Conservation (phyloP, 192 early-diverging fungal genomes). For the Lobosporangium transversale region DNA sequence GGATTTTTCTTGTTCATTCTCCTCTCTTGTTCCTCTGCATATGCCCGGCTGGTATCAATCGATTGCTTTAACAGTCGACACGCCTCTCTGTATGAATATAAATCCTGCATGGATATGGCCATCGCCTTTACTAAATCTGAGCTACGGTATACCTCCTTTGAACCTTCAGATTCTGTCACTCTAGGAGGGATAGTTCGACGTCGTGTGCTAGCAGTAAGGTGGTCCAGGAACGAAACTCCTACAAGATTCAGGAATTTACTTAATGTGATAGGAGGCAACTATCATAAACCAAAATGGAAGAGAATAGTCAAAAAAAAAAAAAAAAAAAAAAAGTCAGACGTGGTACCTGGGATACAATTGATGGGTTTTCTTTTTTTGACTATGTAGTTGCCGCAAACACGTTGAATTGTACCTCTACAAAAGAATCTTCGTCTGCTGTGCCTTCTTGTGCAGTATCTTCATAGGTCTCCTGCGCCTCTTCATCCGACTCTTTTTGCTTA, state of each 20-base stretch:
- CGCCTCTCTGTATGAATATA: constrained; percentile 22
- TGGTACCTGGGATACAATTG: background rate
- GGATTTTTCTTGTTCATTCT: constrained; percentile 32
- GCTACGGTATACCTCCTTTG: constrained; percentile 20
- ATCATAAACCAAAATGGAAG: background rate
- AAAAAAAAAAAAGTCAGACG: background rate
- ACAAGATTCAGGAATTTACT: constrained; percentile 36
- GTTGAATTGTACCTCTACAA: too few relatives aligned
- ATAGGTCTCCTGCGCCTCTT: background rate
- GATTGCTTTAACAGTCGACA: constrained; percentile 36
- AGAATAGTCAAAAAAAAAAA: background rate
- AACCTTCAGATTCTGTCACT: background rate
- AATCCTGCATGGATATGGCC: constrained; percentile 16
- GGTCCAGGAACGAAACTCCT: constrained; percentile 42
- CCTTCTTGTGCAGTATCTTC: background rate
- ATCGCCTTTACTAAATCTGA: constrained; percentile 32
- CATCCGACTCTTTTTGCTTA: background rate
- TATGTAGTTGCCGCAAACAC: too few relatives aligned
- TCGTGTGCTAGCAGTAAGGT: constrained; percentile 35
- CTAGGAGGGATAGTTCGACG: constrained; percentile 31
- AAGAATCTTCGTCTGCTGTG: constrained; percentile 17
- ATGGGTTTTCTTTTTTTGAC: too few relatives aligned
- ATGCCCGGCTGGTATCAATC: constrained; percentile 28
- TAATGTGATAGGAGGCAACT: constrained; percentile 36
- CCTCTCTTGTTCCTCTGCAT: constrained; percentile 19